Evolutionary conservation across 2,329 filamentous ascomycete genomes (phyloP).

Genomic region (Lachnellula subtilissima): DNA sequence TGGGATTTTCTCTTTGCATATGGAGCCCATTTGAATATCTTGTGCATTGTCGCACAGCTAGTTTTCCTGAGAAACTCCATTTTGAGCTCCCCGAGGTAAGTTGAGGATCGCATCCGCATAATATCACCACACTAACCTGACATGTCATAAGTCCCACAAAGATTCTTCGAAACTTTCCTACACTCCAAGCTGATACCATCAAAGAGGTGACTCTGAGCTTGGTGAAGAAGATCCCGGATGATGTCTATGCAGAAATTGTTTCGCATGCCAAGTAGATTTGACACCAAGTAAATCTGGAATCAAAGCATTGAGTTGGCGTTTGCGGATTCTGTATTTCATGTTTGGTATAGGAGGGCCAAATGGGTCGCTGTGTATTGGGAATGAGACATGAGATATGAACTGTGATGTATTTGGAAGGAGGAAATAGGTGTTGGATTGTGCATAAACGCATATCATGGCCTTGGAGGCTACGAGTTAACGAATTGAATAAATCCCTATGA

Average conservation of each 20-base stretch:
- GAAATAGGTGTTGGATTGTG: not conserved
- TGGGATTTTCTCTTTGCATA: slow-evolving; percentile 99
- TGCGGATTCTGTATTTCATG: not conserved
- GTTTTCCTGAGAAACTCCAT: slow-evolving; percentile 83
- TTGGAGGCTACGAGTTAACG: not conserved
- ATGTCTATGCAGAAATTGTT: slow-evolving; percentile 87
- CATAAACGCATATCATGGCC: not conserved
- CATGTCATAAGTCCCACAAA: slow-evolving; percentile 70
- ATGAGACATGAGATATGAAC: not conserved
- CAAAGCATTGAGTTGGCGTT: slow-evolving; percentile 8
- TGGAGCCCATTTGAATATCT: slow-evolving; percentile 86
- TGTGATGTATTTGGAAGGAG: not conserved
- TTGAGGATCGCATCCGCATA: slow-evolving; percentile 23
- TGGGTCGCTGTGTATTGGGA: not conserved
- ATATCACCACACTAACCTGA: not conserved
- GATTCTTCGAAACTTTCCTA: slow-evolving; percentile 80
- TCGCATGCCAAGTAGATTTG: slow-evolving; percentile 65
- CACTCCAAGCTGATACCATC: slow-evolving; percentile 76
- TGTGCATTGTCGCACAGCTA: slow-evolving; percentile 94
- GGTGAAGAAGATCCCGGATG: slow-evolving; percentile 83
- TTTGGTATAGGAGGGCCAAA: not conserved
- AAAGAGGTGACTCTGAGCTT: slow-evolving; percentile 82
- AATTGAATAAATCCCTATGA: not conserved
- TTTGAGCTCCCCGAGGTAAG: slow-evolving; percentile 74
- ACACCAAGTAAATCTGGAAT: slow-evolving; percentile 47